phyloP scores from a whole-genome alignment of 1,284 basidiomycete genomes.

The Amylostereum areolatum region DNA sequence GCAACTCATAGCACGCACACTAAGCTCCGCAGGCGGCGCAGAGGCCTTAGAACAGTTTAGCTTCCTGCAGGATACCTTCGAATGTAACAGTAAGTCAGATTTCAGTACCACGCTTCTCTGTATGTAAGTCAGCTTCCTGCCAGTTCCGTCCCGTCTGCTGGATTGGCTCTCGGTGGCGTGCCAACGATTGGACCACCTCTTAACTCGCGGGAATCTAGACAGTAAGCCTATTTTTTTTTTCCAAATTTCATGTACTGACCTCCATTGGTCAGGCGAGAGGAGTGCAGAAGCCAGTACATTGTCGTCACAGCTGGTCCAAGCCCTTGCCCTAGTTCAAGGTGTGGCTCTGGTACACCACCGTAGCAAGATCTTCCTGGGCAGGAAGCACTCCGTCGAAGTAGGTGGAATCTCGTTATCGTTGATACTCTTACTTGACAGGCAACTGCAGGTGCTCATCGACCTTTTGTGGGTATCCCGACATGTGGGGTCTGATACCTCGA shows the following conservation, averaged over 20 bases:
- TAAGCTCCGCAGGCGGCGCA: conserved; percentile 32
- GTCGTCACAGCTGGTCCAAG: conserved; percentile 45
- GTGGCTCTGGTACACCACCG: conserved; percentile 63
- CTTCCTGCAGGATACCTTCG: conserved; percentile 65
- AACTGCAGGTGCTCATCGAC: conserved; percentile 53
- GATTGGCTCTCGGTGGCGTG: conserved; percentile 36
- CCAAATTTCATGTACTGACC: neutral
- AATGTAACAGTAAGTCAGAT: conserved; percentile 61
- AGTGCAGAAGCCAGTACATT: conserved; percentile 37
- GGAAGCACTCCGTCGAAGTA: conserved; percentile 70
- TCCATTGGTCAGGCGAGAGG: conserved; percentile 28
- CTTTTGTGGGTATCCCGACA: conserved; percentile 69
- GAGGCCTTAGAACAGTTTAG: conserved; percentile 45
- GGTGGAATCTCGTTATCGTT: conserved; percentile 14
- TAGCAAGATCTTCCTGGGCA: conserved; percentile 67
- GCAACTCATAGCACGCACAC: conserved; percentile 50
- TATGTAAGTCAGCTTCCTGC: conserved; percentile 1
- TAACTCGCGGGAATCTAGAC: conserved; percentile 20
- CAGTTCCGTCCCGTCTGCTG: conserved; percentile 58
- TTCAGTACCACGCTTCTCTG: neutral
- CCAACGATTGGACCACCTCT: conserved; percentile 16
- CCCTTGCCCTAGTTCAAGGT: conserved; percentile 73
- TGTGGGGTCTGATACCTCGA: conserved; percentile 26
- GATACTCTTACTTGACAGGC: conserved; percentile 1
- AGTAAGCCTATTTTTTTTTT: conserved; percentile 14